phyloP scores from a whole-genome alignment of 352 stramenopile genomes.

The Globisporangium takayamanum region DNA sequence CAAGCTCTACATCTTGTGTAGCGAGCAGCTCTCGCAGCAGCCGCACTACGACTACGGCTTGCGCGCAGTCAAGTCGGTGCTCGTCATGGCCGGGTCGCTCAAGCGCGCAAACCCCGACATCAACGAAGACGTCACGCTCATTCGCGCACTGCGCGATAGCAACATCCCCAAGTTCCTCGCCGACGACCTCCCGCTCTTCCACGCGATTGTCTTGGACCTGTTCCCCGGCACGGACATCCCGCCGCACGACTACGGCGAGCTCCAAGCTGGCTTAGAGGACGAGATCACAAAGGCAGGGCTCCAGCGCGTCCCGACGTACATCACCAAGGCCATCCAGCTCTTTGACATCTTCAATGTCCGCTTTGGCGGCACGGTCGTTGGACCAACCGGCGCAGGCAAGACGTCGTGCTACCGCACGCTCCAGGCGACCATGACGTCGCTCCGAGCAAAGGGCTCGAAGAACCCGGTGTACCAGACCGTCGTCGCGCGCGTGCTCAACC shows the following conservation, averaged over 20 bases:
- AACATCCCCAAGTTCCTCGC: constrained; percentile 94
- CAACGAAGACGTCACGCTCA: constrained; percentile 88
- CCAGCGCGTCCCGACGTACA: constrained; percentile 73
- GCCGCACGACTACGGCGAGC: constrained; percentile 81
- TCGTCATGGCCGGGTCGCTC: constrained; percentile 90
- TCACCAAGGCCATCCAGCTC: constrained; percentile 92
- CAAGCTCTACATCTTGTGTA: constrained; percentile 92
- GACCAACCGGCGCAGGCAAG: constrained; percentile 79
- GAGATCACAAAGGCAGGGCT: constrained; percentile 57
- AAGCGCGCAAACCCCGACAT: constrained; percentile 72
- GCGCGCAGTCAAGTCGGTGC: constrained; percentile 88
- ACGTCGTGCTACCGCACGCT: constrained; percentile 87
- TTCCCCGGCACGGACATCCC: constrained; percentile 85
- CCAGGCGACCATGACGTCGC: constrained; percentile 78
- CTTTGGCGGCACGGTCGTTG: constrained; percentile 88
- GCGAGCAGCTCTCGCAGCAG: constrained; percentile 91
- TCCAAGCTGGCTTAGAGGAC: constrained; percentile 57
- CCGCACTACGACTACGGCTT: constrained; percentile 95
- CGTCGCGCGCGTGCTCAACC: constrained; percentile 64
- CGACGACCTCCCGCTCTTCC: constrained; percentile 89
- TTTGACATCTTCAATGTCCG: constrained; percentile 94
- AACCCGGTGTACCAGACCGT: constrained; percentile 86
- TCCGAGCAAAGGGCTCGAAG: constrained; percentile 44
- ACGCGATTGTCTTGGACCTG: constrained; percentile 88
- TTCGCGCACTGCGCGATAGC: constrained; percentile 86